A percentile compares a stretch with the other conserved stretches of the same genome.
Evolutionary conservation across 208 protist species (phyloP).

Genomic region (Phytomonas serpens): DNA sequence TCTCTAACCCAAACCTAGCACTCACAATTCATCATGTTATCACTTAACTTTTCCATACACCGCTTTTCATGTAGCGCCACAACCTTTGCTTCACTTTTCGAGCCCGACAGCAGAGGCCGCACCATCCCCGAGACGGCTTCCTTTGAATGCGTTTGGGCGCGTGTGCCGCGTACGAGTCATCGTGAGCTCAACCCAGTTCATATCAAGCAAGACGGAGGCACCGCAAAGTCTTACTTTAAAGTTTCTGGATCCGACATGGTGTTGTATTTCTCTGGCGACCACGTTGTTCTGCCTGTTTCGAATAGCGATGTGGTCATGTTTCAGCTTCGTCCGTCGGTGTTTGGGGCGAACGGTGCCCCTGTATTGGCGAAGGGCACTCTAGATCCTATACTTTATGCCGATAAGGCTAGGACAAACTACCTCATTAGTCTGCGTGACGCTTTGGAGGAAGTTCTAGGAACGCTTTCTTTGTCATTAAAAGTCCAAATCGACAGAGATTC

Average conservation of each 20-base stretch:
- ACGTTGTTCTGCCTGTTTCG: constrained; percentile 23
- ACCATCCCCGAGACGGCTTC: constrained; percentile 50
- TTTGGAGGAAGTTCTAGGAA: constrained; percentile 50
- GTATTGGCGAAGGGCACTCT: constrained; percentile 75
- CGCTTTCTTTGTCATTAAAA: constrained; percentile 65
- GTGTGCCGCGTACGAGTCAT: constrained; percentile 27
- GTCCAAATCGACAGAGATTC: constrained; percentile 24
- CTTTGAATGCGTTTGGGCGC: constrained; percentile 57
- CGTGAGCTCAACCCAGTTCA: constrained; percentile 6
- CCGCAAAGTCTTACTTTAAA: constrained; percentile 33
- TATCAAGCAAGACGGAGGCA: constrained; percentile 3
- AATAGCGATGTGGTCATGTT: constrained; percentile 60
- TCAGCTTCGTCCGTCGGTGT: constrained; percentile 41
- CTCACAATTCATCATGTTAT: constrained; percentile 23
- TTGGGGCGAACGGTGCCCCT: constrained; percentile 26
- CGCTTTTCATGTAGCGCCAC: constrained; percentile 69
- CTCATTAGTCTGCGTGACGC: constrained; percentile 80
- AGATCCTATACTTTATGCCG: constrained; percentile 55
- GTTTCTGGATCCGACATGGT: constrained; percentile 45
- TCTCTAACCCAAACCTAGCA: background rate
- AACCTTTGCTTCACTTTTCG: constrained; percentile 59
- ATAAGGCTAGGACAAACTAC: constrained; percentile 72
- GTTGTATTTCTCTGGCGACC: constrained; percentile 33
- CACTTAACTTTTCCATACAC: constrained; percentile 59
- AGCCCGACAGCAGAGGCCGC: constrained; percentile 32